These are phyloP conservation scores for Fomitopsis schrenkii DNA, from an alignment of 1,284 basidiomycete species.

Conservation along the genomic window DNA sequence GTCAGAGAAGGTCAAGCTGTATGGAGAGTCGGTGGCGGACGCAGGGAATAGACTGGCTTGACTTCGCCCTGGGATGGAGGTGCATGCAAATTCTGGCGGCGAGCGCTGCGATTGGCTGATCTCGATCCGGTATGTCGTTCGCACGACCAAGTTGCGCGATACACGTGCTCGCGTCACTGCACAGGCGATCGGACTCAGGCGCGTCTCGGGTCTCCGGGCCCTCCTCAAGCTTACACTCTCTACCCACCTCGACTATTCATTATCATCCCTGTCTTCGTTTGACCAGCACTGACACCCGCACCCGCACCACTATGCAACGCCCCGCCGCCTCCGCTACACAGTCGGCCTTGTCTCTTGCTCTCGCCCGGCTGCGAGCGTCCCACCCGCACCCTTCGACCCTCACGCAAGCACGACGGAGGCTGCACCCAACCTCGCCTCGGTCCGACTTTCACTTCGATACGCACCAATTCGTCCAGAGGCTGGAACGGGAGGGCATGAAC, in stretches of 20 bases:
- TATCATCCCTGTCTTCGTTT: background rate
- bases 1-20: background rate
- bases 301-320: background rate
- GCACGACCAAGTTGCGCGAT: background rate
- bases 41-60: background rate
- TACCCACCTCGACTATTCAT: background rate
- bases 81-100: constrained; percentile 1
- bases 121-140: background rate
- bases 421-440: constrained; percentile 14
- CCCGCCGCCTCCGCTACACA: background rate
- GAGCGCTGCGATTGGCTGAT: constrained; percentile 7
- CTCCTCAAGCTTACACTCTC: background rate
- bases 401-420: background rate
- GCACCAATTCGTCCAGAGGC: constrained; percentile 86
- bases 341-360: background rate
- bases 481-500: constrained; percentile 85
- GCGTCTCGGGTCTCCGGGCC: background rate
- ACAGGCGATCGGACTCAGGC: background rate
- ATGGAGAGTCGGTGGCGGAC: background rate
- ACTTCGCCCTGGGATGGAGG: background rate
- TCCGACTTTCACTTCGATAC: constrained; percentile 86
- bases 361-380: constrained; percentile 4
- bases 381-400: background rate
- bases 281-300: background rate
- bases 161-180: background rate